These are phyloP conservation scores for Aspergillus brasiliensis DNA, from an alignment of 2,329 filamentous ascomycete genomes.

Conservation along the genomic window DNA sequence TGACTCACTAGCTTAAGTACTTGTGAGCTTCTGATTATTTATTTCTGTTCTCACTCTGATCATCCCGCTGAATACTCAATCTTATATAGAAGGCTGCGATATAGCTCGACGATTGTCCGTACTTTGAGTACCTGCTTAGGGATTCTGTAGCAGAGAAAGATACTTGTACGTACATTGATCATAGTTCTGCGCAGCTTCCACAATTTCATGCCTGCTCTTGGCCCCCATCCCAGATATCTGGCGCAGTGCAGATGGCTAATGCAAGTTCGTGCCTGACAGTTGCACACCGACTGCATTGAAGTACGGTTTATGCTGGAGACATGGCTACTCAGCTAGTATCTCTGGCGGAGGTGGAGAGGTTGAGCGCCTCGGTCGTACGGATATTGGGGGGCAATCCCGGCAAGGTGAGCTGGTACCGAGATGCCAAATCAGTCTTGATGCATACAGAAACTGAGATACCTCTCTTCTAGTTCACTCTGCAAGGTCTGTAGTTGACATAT, in stretches of 20 bases:
- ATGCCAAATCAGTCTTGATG: neutral
- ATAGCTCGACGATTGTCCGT: neutral
- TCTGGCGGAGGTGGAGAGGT: conserved; percentile 72
- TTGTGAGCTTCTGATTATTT: neutral
- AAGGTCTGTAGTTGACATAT: conserved; percentile 45
- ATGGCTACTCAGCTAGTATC: conserved; percentile 66
- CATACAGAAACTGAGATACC: neutral
- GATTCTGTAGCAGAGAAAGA: neutral
- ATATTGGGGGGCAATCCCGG: conserved; percentile 89
- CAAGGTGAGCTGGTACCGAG: conserved; percentile 57
- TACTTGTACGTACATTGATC: neutral
- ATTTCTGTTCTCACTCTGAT: neutral
- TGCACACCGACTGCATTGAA: neutral
- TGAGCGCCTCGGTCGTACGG: conserved; percentile 77
- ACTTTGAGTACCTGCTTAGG: neutral
- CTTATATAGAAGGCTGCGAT: neutral
- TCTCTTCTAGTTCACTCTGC: conserved; percentile 56
- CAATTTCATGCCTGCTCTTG: neutral
- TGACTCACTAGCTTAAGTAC: neutral
- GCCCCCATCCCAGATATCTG: neutral
- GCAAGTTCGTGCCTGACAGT: neutral
- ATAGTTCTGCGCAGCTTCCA: neutral
- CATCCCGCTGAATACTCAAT: neutral
- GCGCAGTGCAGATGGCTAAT: neutral
- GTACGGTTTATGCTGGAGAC: neutral